Percentiles rank a stretch among this genome's conserved stretches.
Evolutionary conservation across 192 early-diverging fungal species (phyloP).

Genomic region (Funneliformis mosseae): DNA sequence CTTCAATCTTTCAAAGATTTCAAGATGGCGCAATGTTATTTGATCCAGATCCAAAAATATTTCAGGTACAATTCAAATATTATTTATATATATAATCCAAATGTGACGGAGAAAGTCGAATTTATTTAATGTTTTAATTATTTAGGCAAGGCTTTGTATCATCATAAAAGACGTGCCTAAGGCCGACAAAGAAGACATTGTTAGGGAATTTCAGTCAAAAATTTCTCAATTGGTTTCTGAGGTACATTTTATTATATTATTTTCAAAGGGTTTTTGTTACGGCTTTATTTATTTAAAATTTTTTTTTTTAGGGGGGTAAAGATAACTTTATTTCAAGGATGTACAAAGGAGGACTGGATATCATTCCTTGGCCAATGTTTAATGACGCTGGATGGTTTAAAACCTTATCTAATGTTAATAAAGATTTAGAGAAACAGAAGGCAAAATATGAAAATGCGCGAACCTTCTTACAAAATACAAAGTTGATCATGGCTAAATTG

Average conservation of each 20-base stretch:
- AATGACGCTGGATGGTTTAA: conserved; percentile 12
- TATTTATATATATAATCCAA: neutral
- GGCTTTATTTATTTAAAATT: neutral
- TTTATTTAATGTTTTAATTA: neutral
- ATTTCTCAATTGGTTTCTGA: conserved; percentile 6
- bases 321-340: conserved; percentile 27
- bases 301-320: conserved; percentile 18
- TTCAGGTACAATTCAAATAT: neutral
- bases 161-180: conserved; percentile 31
- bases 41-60: conserved; percentile 10
- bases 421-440: conserved; percentile 11
- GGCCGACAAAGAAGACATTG: conserved; percentile 15
- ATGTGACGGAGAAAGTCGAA: too few species aligned
- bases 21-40: conserved; percentile 25
- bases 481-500: conserved; percentile 24
- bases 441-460: conserved; percentile 25
- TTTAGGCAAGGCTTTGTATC: conserved; percentile 24
- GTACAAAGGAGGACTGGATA: conserved; percentile 12
- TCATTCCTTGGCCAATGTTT: conserved; percentile 28
- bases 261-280: neutral
- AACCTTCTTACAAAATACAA: conserved; percentile 15
- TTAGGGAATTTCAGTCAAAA: conserved; percentile 13
- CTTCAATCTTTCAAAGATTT: conserved; percentile 36
- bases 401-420: conserved; percentile 11
- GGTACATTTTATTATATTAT: conserved; percentile 3